A percentile compares a stretch with the other conserved stretches of the same genome.
These are phyloP conservation scores for Stylosanthes scabra DNA, from an alignment of 331 rosid genomes.

Conservation along the genomic window DNA sequence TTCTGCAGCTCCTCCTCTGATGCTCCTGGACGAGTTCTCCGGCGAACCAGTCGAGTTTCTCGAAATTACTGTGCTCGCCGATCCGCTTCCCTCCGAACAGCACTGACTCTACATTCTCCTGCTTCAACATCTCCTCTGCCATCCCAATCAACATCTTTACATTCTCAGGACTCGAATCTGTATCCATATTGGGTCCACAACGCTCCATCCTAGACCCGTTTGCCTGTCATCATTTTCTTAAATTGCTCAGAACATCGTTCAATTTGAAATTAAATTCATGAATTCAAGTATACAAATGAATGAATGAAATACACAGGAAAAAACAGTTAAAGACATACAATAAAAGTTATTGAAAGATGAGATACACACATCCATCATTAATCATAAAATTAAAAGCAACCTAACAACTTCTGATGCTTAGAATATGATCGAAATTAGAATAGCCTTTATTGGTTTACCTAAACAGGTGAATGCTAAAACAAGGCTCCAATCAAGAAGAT, in stretches of 20 bases:
- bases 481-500: conserved; percentile 23
- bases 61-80: conserved; percentile 78
- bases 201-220: conserved; percentile 83
- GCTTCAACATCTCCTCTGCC: conserved; percentile 93
- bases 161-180: conserved; percentile 81
- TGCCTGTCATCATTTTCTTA: conserved; percentile 56
- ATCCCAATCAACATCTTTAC: conserved; percentile 78
- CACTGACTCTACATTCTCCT: conserved; percentile 95
- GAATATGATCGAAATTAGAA: conserved; percentile 20
- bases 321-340: background rate
- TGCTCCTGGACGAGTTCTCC: conserved; percentile 96
- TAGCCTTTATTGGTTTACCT: conserved; percentile 35
- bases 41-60: conserved; percentile 97
- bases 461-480: conserved; percentile 16
- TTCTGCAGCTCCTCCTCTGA: conserved; percentile 99
- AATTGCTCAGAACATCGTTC: conserved; percentile 12
- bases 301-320: background rate
- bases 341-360: conserved; percentile 12
- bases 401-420: conserved; percentile 16
- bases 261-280: background rate
- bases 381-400: conserved; percentile 14
- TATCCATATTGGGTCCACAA: conserved; percentile 83
- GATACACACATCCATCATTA: conserved; percentile 13
- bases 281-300: background rate
- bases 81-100: conserved; percentile 94